Evolutionary conservation across 2,329 filamentous ascomycete species (phyloP).

Genomic region (Lachnellula suecica): DNA sequence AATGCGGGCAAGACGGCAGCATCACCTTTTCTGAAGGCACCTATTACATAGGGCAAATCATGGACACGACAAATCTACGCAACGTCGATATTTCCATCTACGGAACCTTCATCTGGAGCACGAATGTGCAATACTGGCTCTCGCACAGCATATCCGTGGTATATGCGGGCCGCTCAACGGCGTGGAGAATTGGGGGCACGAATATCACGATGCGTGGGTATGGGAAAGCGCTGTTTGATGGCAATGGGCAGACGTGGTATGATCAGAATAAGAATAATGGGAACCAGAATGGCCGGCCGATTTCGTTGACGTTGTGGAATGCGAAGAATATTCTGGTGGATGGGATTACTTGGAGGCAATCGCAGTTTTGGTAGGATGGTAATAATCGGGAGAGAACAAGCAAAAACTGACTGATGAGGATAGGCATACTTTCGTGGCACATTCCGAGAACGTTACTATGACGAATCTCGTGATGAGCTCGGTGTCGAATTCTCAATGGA

Average conservation of each 20-base stretch:
- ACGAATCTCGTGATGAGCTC: constrained; percentile 17
- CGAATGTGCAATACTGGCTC: constrained; percentile 67
- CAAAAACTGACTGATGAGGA: background rate
- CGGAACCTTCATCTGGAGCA: constrained; percentile 58
- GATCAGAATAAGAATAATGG: constrained; percentile 41
- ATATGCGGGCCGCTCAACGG: constrained; percentile 64
- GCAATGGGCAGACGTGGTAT: constrained; percentile 32
- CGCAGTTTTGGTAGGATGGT: constrained; percentile 14
- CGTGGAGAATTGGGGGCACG: constrained; percentile 62
- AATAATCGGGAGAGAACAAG: background rate
- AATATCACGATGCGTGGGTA: constrained; percentile 64
- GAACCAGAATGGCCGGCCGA: constrained; percentile 45
- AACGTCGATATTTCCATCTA: constrained; percentile 60
- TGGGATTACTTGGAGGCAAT: constrained; percentile 29
- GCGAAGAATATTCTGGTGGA: constrained; percentile 45
- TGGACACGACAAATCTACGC: constrained; percentile 59
- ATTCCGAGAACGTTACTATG: constrained; percentile 18
- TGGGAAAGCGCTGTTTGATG: constrained; percentile 54
- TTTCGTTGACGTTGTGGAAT: constrained; percentile 44
- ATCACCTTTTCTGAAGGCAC: constrained; percentile 41
- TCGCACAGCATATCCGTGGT: constrained; percentile 58
- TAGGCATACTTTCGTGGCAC: constrained; percentile 17
- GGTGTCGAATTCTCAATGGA: constrained; percentile 39
- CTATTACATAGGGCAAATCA: constrained; percentile 51
- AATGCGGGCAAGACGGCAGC: constrained; percentile 39